A percentile compares a stretch with the other conserved stretches of the same genome.
Conservation (phyloP, 306 rosid genomes). For the Vigna nakashimae region DNA sequence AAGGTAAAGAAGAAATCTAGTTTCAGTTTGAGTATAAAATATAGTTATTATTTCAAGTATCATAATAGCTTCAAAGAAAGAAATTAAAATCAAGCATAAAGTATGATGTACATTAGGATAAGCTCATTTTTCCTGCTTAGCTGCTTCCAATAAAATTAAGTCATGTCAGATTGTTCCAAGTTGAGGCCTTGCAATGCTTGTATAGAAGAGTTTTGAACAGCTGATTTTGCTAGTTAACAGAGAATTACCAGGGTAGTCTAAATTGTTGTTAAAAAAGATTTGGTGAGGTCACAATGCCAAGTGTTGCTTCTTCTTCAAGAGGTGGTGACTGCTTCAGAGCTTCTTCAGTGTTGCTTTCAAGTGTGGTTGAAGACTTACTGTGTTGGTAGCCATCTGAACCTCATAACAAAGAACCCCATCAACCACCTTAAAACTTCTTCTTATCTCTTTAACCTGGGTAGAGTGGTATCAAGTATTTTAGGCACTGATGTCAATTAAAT, state of each 20-base stretch:
- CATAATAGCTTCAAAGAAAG: not conserved
- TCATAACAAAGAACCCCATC: slow-evolving; percentile 68
- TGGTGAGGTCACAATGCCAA: not conserved
- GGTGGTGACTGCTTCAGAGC: slow-evolving; percentile 46
- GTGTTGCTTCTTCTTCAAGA: not conserved
- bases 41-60: not conserved
- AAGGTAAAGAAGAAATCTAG: not conserved
- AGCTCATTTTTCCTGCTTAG: not conserved
- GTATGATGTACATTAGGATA: not conserved
- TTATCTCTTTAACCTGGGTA: slow-evolving; percentile 71
- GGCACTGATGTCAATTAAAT: not conserved
- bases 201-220: slow-evolving; percentile 2
- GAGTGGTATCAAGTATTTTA: not conserved
- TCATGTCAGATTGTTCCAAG: not conserved
- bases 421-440: slow-evolving; percentile 61
- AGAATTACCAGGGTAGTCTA: not conserved
- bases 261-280: not conserved
- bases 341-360: slow-evolving; percentile 72
- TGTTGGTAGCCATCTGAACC: slow-evolving; percentile 82
- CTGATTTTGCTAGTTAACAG: not conserved
- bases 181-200: not conserved
- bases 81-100: slow-evolving; percentile 1
- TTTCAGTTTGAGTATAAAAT: not conserved
- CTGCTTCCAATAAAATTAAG: slow-evolving; percentile 5
- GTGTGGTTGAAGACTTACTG: slow-evolving; percentile 69